Conservation (phyloP, 2,329 filamentous ascomycete genomes). For the Verticillium nubilum region DNA sequence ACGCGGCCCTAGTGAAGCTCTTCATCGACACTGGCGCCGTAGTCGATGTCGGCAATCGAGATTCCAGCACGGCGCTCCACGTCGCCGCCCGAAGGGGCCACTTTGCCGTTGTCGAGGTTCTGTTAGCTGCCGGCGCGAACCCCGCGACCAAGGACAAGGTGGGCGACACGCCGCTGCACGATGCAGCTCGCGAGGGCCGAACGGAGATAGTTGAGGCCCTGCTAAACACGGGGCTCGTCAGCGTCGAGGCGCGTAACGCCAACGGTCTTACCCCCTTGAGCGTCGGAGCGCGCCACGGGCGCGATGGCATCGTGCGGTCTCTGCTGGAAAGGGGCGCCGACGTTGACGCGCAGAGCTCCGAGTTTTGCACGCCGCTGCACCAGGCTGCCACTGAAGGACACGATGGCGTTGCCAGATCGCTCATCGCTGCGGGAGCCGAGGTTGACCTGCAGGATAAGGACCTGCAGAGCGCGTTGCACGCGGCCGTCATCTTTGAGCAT, state of each 20-base stretch:
- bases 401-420: slow-evolving; percentile 6
- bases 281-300: slow-evolving; percentile 10
- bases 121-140: slow-evolving; percentile 10
- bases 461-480: slow-evolving; percentile 12
- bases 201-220: slow-evolving; percentile 9
- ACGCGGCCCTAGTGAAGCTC: slow-evolving; percentile 4
- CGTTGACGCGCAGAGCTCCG: slow-evolving; percentile 9
- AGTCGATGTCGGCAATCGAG: slow-evolving; percentile 9
- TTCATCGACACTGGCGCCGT: slow-evolving; percentile 10
- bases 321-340: slow-evolving; percentile 14
- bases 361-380: slow-evolving; percentile 13
- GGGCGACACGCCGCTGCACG: slow-evolving; percentile 12
- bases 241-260: slow-evolving; percentile 11
- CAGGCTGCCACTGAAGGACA: slow-evolving; percentile 14
- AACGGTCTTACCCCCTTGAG: slow-evolving; percentile 13
- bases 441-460: slow-evolving; percentile 12
- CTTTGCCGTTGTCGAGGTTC: background rate
- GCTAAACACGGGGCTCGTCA: slow-evolving; percentile 9
- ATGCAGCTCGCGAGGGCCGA: slow-evolving; percentile 10
- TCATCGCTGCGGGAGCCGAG: slow-evolving; percentile 14
- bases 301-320: slow-evolving; percentile 12
- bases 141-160: slow-evolving; percentile 12
- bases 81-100: slow-evolving; percentile 6
- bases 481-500: slow-evolving; percentile 14
- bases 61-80: slow-evolving; percentile 12